phyloP scores from a whole-genome alignment of 164 flowering plant genomes.

The Brasenia schreberi region DNA sequence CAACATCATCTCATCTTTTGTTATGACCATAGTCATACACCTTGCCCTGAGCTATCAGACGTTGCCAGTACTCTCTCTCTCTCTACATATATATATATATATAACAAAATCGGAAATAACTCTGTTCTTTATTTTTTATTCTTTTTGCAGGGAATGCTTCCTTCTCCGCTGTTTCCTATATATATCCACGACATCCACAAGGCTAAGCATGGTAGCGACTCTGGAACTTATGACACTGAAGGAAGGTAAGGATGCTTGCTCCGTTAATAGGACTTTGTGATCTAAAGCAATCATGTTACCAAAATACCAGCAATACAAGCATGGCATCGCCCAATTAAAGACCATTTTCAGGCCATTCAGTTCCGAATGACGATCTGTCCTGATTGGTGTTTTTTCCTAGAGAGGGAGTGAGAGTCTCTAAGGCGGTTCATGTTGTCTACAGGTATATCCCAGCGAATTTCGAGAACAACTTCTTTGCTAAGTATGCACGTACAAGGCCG shows the following conservation, averaged over 20 bases:
- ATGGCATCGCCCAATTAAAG: too few species aligned
- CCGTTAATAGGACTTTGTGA: too few species aligned
- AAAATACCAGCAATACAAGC: too few species aligned
- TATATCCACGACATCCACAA: slow-evolving; percentile 70
- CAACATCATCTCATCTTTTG: slow-evolving; percentile 34
- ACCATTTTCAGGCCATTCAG: too few species aligned
- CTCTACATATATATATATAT: too few species aligned
- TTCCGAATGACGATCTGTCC: too few species aligned
- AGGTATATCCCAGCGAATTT: slow-evolving; percentile 45
- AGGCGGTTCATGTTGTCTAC: neutral
- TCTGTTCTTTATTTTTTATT: neutral
- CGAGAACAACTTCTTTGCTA: slow-evolving; percentile 58
- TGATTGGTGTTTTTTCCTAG: too few species aligned
- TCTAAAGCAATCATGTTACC: too few species aligned
- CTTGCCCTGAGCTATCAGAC: slow-evolving; percentile 51
- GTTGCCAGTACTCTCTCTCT: slow-evolving; percentile 30
- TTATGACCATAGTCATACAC: slow-evolving; percentile 40
- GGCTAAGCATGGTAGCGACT: slow-evolving; percentile 75
- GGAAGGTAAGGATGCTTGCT: slow-evolving; percentile 43
- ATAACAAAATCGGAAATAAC: neutral
- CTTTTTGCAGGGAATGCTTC: slow-evolving; percentile 60
- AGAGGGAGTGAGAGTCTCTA: neutral
- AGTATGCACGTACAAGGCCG: slow-evolving; percentile 49
- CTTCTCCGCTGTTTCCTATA: slow-evolving; percentile 58
- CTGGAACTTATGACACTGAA: slow-evolving; percentile 62